Evolutionary conservation across 345 rosid genomes (phyloP).

Genomic region (Fremontodendron californicum): DNA sequence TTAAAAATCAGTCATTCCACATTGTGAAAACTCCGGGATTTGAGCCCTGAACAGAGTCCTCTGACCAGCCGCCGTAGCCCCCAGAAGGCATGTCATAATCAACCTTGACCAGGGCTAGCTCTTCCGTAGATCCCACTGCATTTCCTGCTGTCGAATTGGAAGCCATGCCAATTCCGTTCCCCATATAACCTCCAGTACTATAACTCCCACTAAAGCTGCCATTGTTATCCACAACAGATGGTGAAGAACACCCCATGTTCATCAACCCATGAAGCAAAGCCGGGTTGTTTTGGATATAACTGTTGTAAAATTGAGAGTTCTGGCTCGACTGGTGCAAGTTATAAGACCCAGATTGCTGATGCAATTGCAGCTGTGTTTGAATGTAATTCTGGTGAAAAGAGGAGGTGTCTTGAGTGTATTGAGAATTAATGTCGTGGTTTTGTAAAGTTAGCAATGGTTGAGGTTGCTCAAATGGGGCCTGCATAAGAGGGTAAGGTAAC

Average conservation of each 20-base stretch:
- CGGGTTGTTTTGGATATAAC: constrained; percentile 68
- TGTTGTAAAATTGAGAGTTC: constrained; percentile 56
- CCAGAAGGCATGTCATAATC: constrained; percentile 82
- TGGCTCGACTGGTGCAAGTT: constrained; percentile 45
- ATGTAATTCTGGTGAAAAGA: constrained; percentile 57
- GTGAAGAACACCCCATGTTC: constrained; percentile 38
- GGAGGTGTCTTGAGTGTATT: constrained; percentile 48
- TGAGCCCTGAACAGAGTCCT: constrained; percentile 66
- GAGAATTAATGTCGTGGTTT: constrained; percentile 60
- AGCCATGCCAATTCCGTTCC: constrained; percentile 53
- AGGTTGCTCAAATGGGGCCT: constrained; percentile 50
- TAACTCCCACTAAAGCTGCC: constrained; percentile 44
- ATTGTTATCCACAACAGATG: constrained; percentile 31
- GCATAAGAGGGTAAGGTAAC: constrained; percentile 61
- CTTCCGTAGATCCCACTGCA: constrained; percentile 46
- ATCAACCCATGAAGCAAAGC: constrained; percentile 64
- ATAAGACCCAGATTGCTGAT: constrained; percentile 28
- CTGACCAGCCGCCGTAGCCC: constrained; percentile 68
- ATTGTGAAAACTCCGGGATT: constrained; percentile 74
- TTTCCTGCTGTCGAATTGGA: constrained; percentile 42
- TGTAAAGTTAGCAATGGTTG: constrained; percentile 62
- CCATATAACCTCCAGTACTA: constrained; percentile 48
- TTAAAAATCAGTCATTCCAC: constrained; percentile 66
- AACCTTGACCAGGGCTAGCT: constrained; percentile 62
- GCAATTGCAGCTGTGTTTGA: constrained; percentile 74